Conservation (phyloP, 768 basidiomycete genomes). For the Tephrocybe sp. region DNA sequence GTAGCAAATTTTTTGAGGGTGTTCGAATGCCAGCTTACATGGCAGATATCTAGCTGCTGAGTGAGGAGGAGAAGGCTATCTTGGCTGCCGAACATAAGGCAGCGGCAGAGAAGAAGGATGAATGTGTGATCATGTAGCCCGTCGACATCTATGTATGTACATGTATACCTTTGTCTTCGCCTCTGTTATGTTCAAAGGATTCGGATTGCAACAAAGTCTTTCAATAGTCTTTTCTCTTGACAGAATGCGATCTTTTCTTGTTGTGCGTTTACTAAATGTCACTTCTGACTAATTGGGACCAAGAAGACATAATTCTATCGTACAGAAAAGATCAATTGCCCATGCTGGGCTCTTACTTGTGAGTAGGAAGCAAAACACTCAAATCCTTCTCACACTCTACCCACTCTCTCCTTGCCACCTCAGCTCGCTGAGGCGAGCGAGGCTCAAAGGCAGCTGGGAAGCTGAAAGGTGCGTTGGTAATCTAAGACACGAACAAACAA, state of each 20-base stretch:
- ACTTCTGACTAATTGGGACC: too few relatives aligned
- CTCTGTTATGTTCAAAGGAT: too few relatives aligned
- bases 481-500: background rate
- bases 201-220: background rate
- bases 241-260: too few relatives aligned
- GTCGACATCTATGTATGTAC: slow-evolving; percentile 1
- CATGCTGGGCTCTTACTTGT: too few relatives aligned
- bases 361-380: background rate
- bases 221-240: too few relatives aligned
- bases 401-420: background rate
- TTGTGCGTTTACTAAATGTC: too few relatives aligned
- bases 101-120: slow-evolving; percentile 42
- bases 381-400: background rate
- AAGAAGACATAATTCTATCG: too few relatives aligned
- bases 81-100: slow-evolving; percentile 53
- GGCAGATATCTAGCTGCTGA: slow-evolving; percentile 43
- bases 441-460: background rate
- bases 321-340: too few relatives aligned
- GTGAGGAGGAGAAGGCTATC: slow-evolving; percentile 62
- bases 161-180: slow-evolving; percentile 2
- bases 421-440: background rate
- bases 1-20: slow-evolving; percentile 24
- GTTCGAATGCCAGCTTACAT: background rate
- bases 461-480: background rate
- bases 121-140: slow-evolving; percentile 59